Percentiles rank a stretch among this genome's conserved stretches.
phyloP scores from a whole-genome alignment of 2,329 filamentous ascomycete species.

The Trichoderma pleuroti region DNA sequence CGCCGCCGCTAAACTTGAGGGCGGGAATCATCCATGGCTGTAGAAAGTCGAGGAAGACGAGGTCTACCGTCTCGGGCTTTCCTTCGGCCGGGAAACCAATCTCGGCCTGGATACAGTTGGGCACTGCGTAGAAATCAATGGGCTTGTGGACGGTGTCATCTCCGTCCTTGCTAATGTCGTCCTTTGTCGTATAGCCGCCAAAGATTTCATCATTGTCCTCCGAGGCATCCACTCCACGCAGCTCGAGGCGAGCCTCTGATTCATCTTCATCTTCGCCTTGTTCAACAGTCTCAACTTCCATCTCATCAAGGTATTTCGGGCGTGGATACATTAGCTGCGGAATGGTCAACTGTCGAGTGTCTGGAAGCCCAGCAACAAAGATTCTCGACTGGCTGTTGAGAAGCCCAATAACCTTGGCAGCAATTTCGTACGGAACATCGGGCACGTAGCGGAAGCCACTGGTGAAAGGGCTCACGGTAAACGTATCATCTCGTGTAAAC shows the following conservation, averaged over 20 bases:
- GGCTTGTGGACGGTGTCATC: slow-evolving; percentile 83
- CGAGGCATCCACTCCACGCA: slow-evolving; percentile 25
- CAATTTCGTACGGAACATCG: slow-evolving; percentile 75
- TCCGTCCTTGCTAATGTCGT: slow-evolving; percentile 78
- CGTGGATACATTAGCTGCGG: slow-evolving; percentile 42
- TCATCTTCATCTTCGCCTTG: slow-evolving; percentile 10
- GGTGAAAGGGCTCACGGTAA: slow-evolving; percentile 81
- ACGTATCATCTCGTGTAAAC: slow-evolving; percentile 85
- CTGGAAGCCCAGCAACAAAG: slow-evolving; percentile 36
- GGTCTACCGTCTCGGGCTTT: slow-evolving; percentile 70
- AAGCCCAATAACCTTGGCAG: slow-evolving; percentile 62
- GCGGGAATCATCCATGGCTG: slow-evolving; percentile 76
- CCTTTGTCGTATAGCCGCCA: slow-evolving; percentile 80
- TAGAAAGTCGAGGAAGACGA: slow-evolving; percentile 91
- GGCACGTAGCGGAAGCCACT: slow-evolving; percentile 74
- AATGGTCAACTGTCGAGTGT: slow-evolving; percentile 47
- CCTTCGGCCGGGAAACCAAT: slow-evolving; percentile 56
- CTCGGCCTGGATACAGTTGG: slow-evolving; percentile 76
- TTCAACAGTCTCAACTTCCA: slow-evolving; percentile 15
- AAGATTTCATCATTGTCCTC: slow-evolving; percentile 44
- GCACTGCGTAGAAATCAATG: slow-evolving; percentile 71
- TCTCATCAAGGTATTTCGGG: neutral
- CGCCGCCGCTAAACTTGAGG: slow-evolving; percentile 57
- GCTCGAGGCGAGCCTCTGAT: slow-evolving; percentile 32
- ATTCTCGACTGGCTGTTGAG: slow-evolving; percentile 56